These are phyloP conservation scores for Shiraia bambusicola DNA, from an alignment of 2,329 filamentous ascomycete species.

Conservation along the genomic window DNA sequence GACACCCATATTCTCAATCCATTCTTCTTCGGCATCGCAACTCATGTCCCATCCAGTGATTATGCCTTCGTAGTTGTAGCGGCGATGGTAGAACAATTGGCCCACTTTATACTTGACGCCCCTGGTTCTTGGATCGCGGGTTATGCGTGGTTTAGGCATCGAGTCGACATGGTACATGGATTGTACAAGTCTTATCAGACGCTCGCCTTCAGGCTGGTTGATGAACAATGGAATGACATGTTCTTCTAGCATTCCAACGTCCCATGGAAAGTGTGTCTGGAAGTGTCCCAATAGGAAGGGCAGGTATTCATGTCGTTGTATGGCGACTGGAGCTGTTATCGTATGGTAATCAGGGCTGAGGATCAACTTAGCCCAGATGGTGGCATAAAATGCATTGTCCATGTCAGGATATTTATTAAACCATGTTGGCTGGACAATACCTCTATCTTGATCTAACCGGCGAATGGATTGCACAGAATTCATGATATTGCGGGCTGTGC, in stretches of 20 bases:
- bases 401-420: slow-evolving; percentile 48
- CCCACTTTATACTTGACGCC: slow-evolving; percentile 58
- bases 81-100: slow-evolving; percentile 78
- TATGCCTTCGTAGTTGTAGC: slow-evolving; percentile 77
- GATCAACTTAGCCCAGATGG: slow-evolving; percentile 67
- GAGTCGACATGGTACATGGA: slow-evolving; percentile 59
- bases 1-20: slow-evolving; percentile 65
- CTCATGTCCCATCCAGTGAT: slow-evolving; percentile 83
- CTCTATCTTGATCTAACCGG: slow-evolving; percentile 22
- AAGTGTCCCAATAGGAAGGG: slow-evolving; percentile 66
- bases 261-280: slow-evolving; percentile 67
- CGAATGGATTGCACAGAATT: slow-evolving; percentile 63
- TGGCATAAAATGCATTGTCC: slow-evolving; percentile 67
- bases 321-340: slow-evolving; percentile 21
- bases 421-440: slow-evolving; percentile 30
- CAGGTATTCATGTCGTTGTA: slow-evolving; percentile 58
- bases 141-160: slow-evolving; percentile 49
- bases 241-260: slow-evolving; percentile 69
- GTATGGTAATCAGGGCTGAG: slow-evolving; percentile 36
- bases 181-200: slow-evolving; percentile 56
- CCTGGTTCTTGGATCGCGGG: slow-evolving; percentile 9
- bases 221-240: slow-evolving; percentile 65
- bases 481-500: slow-evolving; percentile 79
- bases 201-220: slow-evolving; percentile 55
- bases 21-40: slow-evolving; percentile 61